Conservation (phyloP, 2,329 filamentous ascomycete species). For the Plenodomus lindquistii region DNA sequence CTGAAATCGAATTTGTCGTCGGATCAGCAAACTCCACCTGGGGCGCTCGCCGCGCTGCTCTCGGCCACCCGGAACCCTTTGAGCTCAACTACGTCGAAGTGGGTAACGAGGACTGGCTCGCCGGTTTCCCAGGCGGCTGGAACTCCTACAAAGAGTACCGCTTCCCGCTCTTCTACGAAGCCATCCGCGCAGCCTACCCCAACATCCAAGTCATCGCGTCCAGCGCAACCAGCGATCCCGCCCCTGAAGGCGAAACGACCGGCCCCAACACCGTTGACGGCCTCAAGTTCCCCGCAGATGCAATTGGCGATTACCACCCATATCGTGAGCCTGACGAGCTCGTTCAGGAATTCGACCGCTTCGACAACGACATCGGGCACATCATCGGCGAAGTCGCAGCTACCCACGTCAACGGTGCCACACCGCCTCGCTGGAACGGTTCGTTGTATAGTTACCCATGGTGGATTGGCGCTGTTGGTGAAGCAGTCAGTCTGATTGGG, state of each 20-base stretch:
- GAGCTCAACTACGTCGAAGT: slow-evolving; percentile 45
- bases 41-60: slow-evolving; percentile 40
- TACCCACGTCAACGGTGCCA: slow-evolving; percentile 35
- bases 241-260: slow-evolving; percentile 31
- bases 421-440: slow-evolving; percentile 29
- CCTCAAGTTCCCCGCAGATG: slow-evolving; percentile 22
- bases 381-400: slow-evolving; percentile 44
- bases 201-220: slow-evolving; percentile 43
- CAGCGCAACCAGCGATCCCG: slow-evolving; percentile 35
- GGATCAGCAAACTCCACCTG: slow-evolving; percentile 37
- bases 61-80: slow-evolving; percentile 44
- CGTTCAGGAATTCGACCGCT: slow-evolving; percentile 47
- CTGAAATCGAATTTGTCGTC: slow-evolving; percentile 42
- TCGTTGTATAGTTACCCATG: slow-evolving; percentile 30
- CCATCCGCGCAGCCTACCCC: slow-evolving; percentile 40
- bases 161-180: slow-evolving; percentile 39
- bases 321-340: slow-evolving; percentile 51
- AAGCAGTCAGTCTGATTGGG: slow-evolving; percentile 67
- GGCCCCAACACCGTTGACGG: slow-evolving; percentile 38
- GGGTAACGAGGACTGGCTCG: slow-evolving; percentile 46
- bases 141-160: slow-evolving; percentile 37
- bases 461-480: slow-evolving; percentile 63
- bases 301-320: slow-evolving; percentile 47
- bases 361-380: slow-evolving; percentile 45
- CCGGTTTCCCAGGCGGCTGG: slow-evolving; percentile 33